Evolutionary conservation across 805 yeast species (phyloP).

Genomic region (Candida awuae): DNA sequence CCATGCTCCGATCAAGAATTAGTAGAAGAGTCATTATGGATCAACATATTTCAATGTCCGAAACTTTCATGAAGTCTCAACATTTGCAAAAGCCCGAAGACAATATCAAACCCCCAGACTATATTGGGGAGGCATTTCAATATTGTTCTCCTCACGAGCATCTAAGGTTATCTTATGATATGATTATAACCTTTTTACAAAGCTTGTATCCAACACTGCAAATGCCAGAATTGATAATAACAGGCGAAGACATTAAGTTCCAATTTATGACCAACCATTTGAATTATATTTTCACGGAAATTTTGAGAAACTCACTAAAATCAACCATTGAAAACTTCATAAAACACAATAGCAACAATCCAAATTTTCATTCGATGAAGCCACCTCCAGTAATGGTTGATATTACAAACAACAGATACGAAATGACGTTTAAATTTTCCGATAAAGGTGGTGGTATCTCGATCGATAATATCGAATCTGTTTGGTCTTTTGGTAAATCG

Average conservation of each 20-base stretch:
- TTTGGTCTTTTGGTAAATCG: conserved; percentile 84
- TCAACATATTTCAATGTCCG: conserved; percentile 77
- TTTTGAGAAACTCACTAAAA: conserved; percentile 75
- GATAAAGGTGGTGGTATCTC: conserved; percentile 89
- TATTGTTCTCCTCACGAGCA: conserved; percentile 68
- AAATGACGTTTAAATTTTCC: conserved; percentile 68
- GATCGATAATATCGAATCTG: conserved; percentile 45
- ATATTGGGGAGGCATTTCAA: conserved; percentile 73
- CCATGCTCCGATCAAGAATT: conserved; percentile 75
- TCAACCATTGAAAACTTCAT: conserved; percentile 57
- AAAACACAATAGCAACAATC: conserved; percentile 15
- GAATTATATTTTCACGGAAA: conserved; percentile 80
- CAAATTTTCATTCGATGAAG: conserved; percentile 16
- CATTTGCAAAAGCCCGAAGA: conserved; percentile 17
- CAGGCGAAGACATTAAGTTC: conserved; percentile 66
- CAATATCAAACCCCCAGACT: conserved; percentile 39
- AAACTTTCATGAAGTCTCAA: conserved; percentile 39
- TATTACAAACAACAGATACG: conserved; percentile 56
- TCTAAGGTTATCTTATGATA: conserved; percentile 45
- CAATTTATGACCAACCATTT: conserved; percentile 83
- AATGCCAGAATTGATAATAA: conserved; percentile 71
- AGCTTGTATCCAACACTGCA: conserved; percentile 45
- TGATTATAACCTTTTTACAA: conserved; percentile 44
- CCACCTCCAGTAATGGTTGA: conserved; percentile 76
- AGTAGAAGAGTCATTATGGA: conserved; percentile 86